These are phyloP conservation scores for Zygotorulaspora mrakii DNA, from an alignment of 1,139 yeast species.

Conservation along the genomic window DNA sequence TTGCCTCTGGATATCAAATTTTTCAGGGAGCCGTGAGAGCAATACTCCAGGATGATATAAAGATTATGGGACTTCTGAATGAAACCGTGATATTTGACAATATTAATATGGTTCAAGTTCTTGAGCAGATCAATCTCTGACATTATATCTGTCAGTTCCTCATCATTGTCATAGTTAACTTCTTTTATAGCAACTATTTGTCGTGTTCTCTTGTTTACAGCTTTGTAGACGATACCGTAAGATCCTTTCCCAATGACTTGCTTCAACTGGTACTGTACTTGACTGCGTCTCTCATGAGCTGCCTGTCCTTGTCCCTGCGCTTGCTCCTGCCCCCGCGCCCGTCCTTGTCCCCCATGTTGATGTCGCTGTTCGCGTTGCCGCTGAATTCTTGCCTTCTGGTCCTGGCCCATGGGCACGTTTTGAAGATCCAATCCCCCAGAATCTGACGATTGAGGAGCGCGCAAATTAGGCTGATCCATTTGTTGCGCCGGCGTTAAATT, in stretches of 20 bases:
- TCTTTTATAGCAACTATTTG: slow-evolving; percentile 84
- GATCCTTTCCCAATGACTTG: slow-evolving; percentile 76
- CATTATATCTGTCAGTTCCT: slow-evolving; percentile 55
- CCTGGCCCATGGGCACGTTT: no score
- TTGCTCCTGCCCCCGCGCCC: no score
- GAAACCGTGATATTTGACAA: slow-evolving; percentile 87
- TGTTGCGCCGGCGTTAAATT: slow-evolving; percentile 27
- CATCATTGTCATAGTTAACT: slow-evolving; percentile 55
- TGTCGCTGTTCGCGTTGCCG: slow-evolving; percentile 10
- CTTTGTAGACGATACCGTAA: slow-evolving; percentile 69
- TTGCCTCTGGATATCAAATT: slow-evolving; percentile 52
- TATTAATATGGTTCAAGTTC: slow-evolving; percentile 75
- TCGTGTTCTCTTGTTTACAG: slow-evolving; percentile 58
- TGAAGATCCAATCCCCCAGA: background rate
- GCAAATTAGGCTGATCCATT: slow-evolving; percentile 4
- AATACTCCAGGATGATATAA: slow-evolving; percentile 74
- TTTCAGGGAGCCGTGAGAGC: slow-evolving; percentile 82
- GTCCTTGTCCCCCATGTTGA: slow-evolving; percentile 1
- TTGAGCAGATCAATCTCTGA: slow-evolving; percentile 86
- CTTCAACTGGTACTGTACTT: slow-evolving; percentile 52
- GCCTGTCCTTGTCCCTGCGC: slow-evolving; percentile 3
- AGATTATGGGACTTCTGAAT: slow-evolving; percentile 64
- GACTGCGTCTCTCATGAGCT: slow-evolving; percentile 39
- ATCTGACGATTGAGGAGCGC: background rate
- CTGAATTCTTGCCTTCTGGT: background rate